phyloP scores from a whole-genome alignment of 2,329 filamentous ascomycete species.

The Bisporella sp. region DNA sequence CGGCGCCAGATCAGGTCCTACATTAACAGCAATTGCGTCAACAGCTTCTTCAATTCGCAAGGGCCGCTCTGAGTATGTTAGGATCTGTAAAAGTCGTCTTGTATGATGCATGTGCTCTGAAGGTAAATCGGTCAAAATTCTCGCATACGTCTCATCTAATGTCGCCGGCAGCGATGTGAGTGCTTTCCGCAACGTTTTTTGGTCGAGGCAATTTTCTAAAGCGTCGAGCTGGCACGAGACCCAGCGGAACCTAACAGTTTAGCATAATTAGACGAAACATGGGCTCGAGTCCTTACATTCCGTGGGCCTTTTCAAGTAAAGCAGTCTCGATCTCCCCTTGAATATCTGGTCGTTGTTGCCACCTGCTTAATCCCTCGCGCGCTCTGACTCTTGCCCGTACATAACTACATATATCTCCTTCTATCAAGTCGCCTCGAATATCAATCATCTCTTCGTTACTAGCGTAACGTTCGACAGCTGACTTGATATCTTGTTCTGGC shows the following conservation, averaged over 20 bases:
- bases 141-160: slow-evolving; percentile 17
- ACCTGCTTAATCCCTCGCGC: slow-evolving; percentile 15
- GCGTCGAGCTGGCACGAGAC: slow-evolving; percentile 23
- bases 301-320: slow-evolving; percentile 19
- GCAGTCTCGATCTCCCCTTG: slow-evolving; percentile 16
- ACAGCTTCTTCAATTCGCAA: slow-evolving; percentile 23
- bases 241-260: slow-evolving; percentile 20
- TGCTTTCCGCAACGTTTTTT: slow-evolving; percentile 1
- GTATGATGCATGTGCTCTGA: slow-evolving; percentile 16
- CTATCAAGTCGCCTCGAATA: slow-evolving; percentile 16
- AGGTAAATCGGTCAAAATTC: slow-evolving; percentile 18
- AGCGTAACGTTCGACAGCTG: slow-evolving; percentile 8
- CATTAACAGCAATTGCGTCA: slow-evolving; percentile 24
- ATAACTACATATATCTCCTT: slow-evolving; percentile 23
- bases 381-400: slow-evolving; percentile 14
- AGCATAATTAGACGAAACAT: not conserved
- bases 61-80: slow-evolving; percentile 20
- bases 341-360: slow-evolving; percentile 15
- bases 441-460: slow-evolving; percentile 10
- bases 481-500: slow-evolving; percentile 20
- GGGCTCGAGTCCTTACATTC: slow-evolving; percentile 21
- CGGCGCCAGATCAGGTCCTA: slow-evolving; percentile 4
- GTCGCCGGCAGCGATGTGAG: slow-evolving; percentile 8
- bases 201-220: slow-evolving; percentile 16
- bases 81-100: slow-evolving; percentile 19